Evolutionary conservation across 495 filamentous ascomycete genomes (phyloP), one percentile per base, ranked within the genome.

Genomic region (Oidiodendron maius): DNA sequence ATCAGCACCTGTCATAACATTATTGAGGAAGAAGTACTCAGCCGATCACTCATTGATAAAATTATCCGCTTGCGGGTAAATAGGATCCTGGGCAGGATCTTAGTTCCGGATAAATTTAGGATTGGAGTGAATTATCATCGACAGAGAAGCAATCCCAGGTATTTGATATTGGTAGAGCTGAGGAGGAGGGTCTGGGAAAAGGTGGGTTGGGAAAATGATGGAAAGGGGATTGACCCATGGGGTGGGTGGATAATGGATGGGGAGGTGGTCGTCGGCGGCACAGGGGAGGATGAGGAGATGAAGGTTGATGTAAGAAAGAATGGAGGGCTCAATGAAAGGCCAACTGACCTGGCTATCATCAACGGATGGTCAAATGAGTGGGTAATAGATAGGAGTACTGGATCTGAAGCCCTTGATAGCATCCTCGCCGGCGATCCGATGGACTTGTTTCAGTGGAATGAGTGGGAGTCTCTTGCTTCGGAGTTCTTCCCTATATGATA

Each of bases 381-480:
- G 21, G 24, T 26, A 3, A 4, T 28, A 8, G 20, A 15, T 8
- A 25, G 32, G 41, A 44, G 16, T 8, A 37, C 32, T 15, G 44
- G 44, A 8, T 30, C 9, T 6, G 28, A 46, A 46, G 28, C 22
- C n/a, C 16, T 46, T 4, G 30, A 46, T 22, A 23, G 22, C 23
- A 35, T 46, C 21, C 32, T 37, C 3, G 44, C 28, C 5, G 25
- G 32, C 16, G 44, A 46, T 46, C 30, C 26, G 22, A 36, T 46
- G 44, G 26, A 46, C 28, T 22, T 47, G 44, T 38, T 47, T 3
- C 30, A 39, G 20, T 48, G 45, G 45, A 23, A 39, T 39, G 45
- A 48, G 21, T 48, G 30, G 45, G 45, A 39, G 16, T 38, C 11
- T 22, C 30, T 48, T 23, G 15, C 45, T 20, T 11, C 32, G 4